Conservation (phyloP, 208 protist genomes). For the Acanthamoeba sp. region DNA sequence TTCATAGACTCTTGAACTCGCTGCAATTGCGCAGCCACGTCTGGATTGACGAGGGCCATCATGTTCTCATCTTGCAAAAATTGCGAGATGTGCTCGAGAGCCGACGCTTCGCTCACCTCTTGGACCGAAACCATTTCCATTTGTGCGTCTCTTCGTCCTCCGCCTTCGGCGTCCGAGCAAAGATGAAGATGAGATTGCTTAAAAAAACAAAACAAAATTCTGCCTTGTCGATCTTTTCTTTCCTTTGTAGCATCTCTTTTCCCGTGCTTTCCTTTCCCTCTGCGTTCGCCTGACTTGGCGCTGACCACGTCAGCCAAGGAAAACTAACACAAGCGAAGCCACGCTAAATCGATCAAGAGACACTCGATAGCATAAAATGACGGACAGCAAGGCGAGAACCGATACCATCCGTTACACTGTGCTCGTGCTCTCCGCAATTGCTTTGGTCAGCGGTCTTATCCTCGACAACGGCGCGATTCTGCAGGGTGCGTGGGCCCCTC, state of each 20-base stretch:
- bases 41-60: conserved; percentile 8
- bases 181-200: background rate
- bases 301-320: background rate
- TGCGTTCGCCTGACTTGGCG: background rate
- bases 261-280: background rate
- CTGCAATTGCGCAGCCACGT: background rate
- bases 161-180: background rate
- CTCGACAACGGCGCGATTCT: conserved; percentile 48
- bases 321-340: background rate
- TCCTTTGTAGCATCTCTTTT: background rate
- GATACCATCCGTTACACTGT: conserved; percentile 25
- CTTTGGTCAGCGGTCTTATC: background rate
- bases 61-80: conserved; percentile 28
- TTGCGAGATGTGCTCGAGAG: background rate
- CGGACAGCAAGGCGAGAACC: conserved; percentile 24
- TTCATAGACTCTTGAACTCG: background rate
- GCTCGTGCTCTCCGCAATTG: background rate
- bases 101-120: conserved; percentile 9
- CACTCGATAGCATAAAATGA: background rate
- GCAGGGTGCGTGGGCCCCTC: background rate
- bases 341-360: background rate
- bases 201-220: no score
- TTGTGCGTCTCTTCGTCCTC: background rate
- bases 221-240: background rate
- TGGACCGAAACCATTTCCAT: background rate